A percentile compares a stretch with the other conserved stretches of the same genome.
These are phyloP conservation scores for Diaporthe australafricana DNA, from an alignment of 2,329 filamentous ascomycete species.

Conservation along the genomic window DNA sequence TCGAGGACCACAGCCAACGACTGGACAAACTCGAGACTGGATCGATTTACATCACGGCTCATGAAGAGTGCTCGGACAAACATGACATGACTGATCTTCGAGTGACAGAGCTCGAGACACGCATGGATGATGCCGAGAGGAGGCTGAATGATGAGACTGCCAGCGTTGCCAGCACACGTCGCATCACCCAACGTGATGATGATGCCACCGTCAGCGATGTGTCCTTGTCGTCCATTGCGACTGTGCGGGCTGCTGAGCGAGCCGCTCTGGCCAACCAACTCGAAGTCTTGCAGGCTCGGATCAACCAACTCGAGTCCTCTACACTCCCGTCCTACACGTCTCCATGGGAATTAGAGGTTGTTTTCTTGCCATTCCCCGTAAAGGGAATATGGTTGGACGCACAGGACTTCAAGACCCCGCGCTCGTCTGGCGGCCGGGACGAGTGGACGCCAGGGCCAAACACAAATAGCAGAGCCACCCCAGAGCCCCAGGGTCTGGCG, in stretches of 20 bases:
- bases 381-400: constrained; percentile 66
- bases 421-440: constrained; percentile 49
- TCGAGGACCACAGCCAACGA: constrained; percentile 72
- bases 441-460: constrained; percentile 68
- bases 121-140: constrained; percentile 70
- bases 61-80: constrained; percentile 77
- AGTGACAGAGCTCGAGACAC: constrained; percentile 75
- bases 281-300: constrained; percentile 60
- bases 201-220: constrained; percentile 58
- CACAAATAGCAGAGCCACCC: constrained; percentile 56
- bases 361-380: constrained; percentile 77
- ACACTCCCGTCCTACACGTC: constrained; percentile 69
- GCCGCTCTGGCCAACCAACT: constrained; percentile 64
- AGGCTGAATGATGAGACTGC: constrained; percentile 58
- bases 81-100: constrained; percentile 76
- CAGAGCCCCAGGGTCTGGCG: constrained; percentile 56
- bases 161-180: constrained; percentile 52
- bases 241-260: constrained; percentile 52
- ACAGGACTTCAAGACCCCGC: constrained; percentile 58
- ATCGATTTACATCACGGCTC: constrained; percentile 74
- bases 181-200: constrained; percentile 51
- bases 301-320: constrained; percentile 66
- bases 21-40: constrained; percentile 76
- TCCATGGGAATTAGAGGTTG: constrained; percentile 81
- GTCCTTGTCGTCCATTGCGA: constrained; percentile 58